A percentile compares a stretch with the other conserved stretches of the same genome.
Evolutionary conservation across 805 yeast genomes (phyloP).

Genomic region (Ogataea polymorpha): DNA sequence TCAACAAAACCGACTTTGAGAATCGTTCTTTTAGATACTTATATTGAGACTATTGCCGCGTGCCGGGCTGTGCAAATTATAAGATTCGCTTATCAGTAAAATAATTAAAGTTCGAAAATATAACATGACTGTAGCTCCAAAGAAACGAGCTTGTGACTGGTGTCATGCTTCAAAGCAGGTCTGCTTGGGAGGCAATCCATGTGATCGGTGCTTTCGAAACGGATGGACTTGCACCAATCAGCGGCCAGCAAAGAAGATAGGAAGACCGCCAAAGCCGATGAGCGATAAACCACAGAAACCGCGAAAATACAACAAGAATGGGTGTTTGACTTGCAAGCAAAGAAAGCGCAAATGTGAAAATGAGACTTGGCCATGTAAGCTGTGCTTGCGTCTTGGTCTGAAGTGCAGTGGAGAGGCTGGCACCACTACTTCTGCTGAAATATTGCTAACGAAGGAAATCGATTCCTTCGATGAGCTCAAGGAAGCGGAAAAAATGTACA

Average conservation of each 20-base stretch:
- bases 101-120: background rate
- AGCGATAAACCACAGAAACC: conserved; percentile 1
- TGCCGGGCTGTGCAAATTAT: background rate
- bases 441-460: conserved; percentile 2
- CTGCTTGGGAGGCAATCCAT: conserved; percentile 24
- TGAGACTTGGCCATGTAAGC: conserved; percentile 23
- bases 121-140: conserved; percentile 1
- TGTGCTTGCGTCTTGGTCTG: conserved; percentile 15
- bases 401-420: conserved; percentile 13
- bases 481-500: conserved; percentile 22
- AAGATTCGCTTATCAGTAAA: background rate
- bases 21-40: conserved; percentile 54
- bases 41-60: conserved; percentile 27
- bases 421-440: background rate
- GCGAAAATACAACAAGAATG: conserved; percentile 14
- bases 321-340: conserved; percentile 25
- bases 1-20: conserved; percentile 52
- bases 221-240: conserved; percentile 13
- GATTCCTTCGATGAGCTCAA: conserved; percentile 6
- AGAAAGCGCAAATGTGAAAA: conserved; percentile 30
- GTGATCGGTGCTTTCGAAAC: conserved; percentile 20
- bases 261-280: conserved; percentile 19
- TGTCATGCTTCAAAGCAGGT: conserved; percentile 28
- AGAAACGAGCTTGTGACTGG: conserved; percentile 28
- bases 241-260: conserved; percentile 22